These are phyloP conservation scores for Gymnopilus dilepis DNA, from an alignment of 768 basidiomycete species.

Conservation along the genomic window DNA sequence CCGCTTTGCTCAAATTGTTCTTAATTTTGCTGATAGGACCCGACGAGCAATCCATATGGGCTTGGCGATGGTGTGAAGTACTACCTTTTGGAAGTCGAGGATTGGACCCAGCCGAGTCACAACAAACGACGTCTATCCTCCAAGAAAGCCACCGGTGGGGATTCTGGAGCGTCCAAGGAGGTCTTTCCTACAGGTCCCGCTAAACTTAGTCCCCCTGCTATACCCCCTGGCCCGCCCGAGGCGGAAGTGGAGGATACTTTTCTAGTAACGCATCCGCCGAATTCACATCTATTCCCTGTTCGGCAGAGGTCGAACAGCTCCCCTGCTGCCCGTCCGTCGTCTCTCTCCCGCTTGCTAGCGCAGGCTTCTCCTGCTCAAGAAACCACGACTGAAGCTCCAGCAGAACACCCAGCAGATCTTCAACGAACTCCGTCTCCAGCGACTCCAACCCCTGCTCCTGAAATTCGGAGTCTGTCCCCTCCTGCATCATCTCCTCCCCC, in stretches of 20 bases:
- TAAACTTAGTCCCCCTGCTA: constrained; percentile 40
- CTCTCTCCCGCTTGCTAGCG: constrained; percentile 77
- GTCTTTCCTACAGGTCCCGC: constrained; percentile 25
- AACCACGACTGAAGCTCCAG: constrained; percentile 16
- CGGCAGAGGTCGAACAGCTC: constrained; percentile 71
- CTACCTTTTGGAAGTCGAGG: constrained; percentile 92
- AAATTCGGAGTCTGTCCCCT: constrained; percentile 36
- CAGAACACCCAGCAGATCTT: neutral
- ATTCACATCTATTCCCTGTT: constrained; percentile 67
- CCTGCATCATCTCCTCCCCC: constrained; percentile 43
- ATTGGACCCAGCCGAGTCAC: constrained; percentile 82
- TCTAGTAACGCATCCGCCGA: constrained; percentile 65
- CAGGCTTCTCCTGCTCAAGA: constrained; percentile 65
- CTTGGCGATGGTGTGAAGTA: constrained; percentile 90
- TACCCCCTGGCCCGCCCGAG: constrained; percentile 67
- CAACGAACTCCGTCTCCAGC: neutral
- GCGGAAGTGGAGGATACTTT: constrained; percentile 79
- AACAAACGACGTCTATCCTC: constrained; percentile 63
- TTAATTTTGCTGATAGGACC: constrained; percentile 62
- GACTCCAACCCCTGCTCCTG: constrained; percentile 7
- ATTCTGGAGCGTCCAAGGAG: constrained; percentile 42
- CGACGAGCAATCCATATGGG: constrained; percentile 86
- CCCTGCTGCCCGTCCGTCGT: constrained; percentile 75
- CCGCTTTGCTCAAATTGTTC: constrained; percentile 10
- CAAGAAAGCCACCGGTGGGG: constrained; percentile 56